Conservation (phyloP, 2,329 filamentous ascomycete genomes). For the Fusarium sp. region DNA sequence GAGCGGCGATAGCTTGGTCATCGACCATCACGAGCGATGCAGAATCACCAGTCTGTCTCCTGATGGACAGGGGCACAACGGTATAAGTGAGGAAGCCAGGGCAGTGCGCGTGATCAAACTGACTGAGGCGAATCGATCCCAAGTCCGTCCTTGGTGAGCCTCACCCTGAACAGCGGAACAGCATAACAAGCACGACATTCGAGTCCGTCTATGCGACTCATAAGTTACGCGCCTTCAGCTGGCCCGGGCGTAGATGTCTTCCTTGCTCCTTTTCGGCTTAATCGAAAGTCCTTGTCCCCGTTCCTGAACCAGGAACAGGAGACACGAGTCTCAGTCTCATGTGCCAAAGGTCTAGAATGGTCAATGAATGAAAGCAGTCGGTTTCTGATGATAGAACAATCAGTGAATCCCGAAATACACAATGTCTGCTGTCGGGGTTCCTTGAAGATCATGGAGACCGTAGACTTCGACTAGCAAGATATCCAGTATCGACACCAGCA, state of each 20-base stretch:
- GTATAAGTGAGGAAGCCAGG: conserved; percentile 8
- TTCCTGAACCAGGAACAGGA: conserved; percentile 14
- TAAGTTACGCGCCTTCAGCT: neutral
- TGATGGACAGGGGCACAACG: conserved; percentile 14
- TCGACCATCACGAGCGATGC: conserved; percentile 6
- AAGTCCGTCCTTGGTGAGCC: conserved; percentile 6
- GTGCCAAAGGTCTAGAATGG: conserved; percentile 8
- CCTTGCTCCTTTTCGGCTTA: conserved; percentile 16
- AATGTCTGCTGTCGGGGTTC: neutral
- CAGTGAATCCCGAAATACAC: neutral
- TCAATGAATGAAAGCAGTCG: neutral
- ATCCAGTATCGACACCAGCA: conserved; percentile 1
- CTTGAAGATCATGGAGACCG: neutral
- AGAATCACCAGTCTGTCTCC: conserved; percentile 24
- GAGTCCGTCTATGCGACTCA: conserved; percentile 14
- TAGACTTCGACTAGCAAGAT: neutral
- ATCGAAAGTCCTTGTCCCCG: conserved; percentile 12
- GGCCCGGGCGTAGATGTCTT: conserved; percentile 22
- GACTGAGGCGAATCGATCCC: conserved; percentile 12
- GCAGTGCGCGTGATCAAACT: conserved; percentile 17
- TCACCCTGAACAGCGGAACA: conserved; percentile 3
- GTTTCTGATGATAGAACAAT: neutral
- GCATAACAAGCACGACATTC: conserved; percentile 25
- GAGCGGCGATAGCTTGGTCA: conserved; percentile 14
- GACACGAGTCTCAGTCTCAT: conserved; percentile 25